Evolutionary conservation across 257 asterid species (phyloP).

Genomic region (Craterostigma plantagineum): DNA sequence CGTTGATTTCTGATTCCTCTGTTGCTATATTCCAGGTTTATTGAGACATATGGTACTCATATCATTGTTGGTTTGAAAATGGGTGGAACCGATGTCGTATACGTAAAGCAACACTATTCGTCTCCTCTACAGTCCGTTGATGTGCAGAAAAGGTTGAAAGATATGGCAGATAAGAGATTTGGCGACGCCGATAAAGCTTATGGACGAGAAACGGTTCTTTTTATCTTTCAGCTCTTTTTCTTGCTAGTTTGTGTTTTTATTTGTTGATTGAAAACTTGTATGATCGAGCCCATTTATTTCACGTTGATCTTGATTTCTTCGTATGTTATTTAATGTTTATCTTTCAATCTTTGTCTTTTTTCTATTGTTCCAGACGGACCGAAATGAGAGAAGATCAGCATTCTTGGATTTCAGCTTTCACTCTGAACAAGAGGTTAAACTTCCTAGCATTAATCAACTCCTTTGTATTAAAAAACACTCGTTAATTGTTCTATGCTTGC

Average conservation of each 20-base stretch:
- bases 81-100: slow-evolving; percentile 94
- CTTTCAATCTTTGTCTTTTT: slow-evolving; percentile 5
- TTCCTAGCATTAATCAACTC: slow-evolving; percentile 5
- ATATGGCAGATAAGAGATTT: slow-evolving; percentile 80
- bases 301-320: slow-evolving; percentile 8
- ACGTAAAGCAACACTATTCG: slow-evolving; percentile 82
- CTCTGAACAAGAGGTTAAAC: slow-evolving; percentile 47
- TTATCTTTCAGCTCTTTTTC: slow-evolving; percentile 16
- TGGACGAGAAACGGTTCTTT: slow-evolving; percentile 20
- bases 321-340: slow-evolving; percentile 2
- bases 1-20: slow-evolving; percentile 1
- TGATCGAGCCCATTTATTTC: slow-evolving; percentile 44
- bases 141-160: slow-evolving; percentile 64
- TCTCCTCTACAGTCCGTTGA: slow-evolving; percentile 79
- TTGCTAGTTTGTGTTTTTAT: slow-evolving; percentile 62
- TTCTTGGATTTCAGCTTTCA: slow-evolving; percentile 43
- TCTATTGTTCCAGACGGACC: slow-evolving; percentile 23
- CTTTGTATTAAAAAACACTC: slow-evolving; percentile 1
- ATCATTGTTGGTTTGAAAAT: slow-evolving; percentile 71
- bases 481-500: slow-evolving; percentile 1
- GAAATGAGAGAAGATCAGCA: slow-evolving; percentile 22
- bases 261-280: too few relatives aligned
- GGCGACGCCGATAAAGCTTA: slow-evolving; percentile 34
- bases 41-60: slow-evolving; percentile 68
- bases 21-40: slow-evolving; percentile 26